phyloP scores from a whole-genome alignment of 768 basidiomycete genomes.

The Xerocomellus intermedius region DNA sequence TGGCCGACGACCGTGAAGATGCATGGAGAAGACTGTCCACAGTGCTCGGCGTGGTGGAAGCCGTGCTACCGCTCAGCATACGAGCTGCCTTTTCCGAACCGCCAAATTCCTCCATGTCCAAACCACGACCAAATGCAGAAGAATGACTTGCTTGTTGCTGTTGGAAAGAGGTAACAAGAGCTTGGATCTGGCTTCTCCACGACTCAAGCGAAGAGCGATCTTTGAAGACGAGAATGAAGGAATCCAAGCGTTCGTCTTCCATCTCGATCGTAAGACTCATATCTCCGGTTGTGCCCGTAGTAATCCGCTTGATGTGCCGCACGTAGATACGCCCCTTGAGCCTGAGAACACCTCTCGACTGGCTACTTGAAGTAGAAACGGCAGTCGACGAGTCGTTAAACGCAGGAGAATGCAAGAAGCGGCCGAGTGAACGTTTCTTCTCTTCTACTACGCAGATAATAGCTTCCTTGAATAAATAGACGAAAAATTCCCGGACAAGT shows the following conservation, averaged over 20 bases:
- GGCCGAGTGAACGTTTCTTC: conserved; percentile 78
- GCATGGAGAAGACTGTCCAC: conserved; percentile 64
- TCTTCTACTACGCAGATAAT: conserved; percentile 99
- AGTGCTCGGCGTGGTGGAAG: conserved; percentile 56
- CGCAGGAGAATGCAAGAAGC: conserved; percentile 65
- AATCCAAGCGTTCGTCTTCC: conserved; percentile 92
- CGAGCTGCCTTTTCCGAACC: conserved; percentile 73
- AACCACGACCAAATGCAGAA: conserved; percentile 36
- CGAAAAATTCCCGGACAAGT: conserved; percentile 90
- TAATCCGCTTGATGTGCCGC: conserved; percentile 88
- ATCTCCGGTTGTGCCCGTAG: conserved; percentile 77
- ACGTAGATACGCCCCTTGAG: conserved; percentile 96
- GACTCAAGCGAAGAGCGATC: conserved; percentile 85
- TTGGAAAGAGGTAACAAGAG: conserved; percentile 72
- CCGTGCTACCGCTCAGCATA: conserved; percentile 76
- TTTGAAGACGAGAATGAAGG: conserved; percentile 94
- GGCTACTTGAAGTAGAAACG: conserved; percentile 30
- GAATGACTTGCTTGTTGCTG: conserved; percentile 44
- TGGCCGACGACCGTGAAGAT: conserved; percentile 68
- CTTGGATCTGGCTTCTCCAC: conserved; percentile 83
- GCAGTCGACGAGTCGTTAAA: conserved; percentile 52
- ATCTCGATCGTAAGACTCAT: conserved; percentile 96
- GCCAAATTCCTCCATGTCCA: conserved; percentile 75
- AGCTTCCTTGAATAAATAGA: conserved; percentile 96
- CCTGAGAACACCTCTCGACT: conserved; percentile 68